phyloP scores from a whole-genome alignment of 176 grass and related monocot species.

The Melocanna baccifera region DNA sequence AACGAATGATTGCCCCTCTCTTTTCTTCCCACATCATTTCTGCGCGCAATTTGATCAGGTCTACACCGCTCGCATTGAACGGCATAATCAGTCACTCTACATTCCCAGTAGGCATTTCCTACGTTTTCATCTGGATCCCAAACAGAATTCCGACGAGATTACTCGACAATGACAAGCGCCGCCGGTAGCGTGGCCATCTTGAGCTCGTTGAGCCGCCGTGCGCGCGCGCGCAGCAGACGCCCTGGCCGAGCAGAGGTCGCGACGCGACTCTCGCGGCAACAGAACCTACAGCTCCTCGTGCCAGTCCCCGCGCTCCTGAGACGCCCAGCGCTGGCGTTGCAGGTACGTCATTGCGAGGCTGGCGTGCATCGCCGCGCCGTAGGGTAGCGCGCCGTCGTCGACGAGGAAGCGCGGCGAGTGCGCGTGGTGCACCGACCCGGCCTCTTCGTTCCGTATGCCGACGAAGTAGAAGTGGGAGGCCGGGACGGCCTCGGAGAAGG shows the following conservation, averaged over 20 bases:
- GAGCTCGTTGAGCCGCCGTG: background rate
- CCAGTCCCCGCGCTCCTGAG: background rate
- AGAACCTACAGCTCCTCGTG: slow-evolving; percentile 63
- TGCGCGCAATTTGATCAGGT: background rate
- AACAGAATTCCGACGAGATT: background rate
- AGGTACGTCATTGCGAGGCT: slow-evolving; percentile 71
- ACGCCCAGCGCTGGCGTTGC: slow-evolving; percentile 9
- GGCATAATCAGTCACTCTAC: background rate
- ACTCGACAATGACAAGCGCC: background rate
- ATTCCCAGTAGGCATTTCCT: background rate
- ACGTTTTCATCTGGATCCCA: background rate
- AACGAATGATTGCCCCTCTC: background rate
- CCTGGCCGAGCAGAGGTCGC: background rate
- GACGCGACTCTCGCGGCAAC: background rate
- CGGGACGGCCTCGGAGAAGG: slow-evolving; percentile 62
- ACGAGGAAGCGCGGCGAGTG: slow-evolving; percentile 78
- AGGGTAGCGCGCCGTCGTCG: slow-evolving; percentile 68
- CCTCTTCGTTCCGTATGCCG: slow-evolving; percentile 43
- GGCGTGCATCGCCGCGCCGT: slow-evolving; percentile 78
- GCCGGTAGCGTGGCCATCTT: background rate
- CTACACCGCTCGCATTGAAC: background rate
- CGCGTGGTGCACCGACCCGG: slow-evolving; percentile 17
- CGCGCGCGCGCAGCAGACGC: background rate
- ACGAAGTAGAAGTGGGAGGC: slow-evolving; percentile 75
- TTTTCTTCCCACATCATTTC: background rate